A percentile compares a stretch with the other conserved stretches of the same genome.
These are phyloP conservation scores for Hyphopichia burtonii DNA, from an alignment of 1,139 yeast genomes.

Conservation along the genomic window DNA sequence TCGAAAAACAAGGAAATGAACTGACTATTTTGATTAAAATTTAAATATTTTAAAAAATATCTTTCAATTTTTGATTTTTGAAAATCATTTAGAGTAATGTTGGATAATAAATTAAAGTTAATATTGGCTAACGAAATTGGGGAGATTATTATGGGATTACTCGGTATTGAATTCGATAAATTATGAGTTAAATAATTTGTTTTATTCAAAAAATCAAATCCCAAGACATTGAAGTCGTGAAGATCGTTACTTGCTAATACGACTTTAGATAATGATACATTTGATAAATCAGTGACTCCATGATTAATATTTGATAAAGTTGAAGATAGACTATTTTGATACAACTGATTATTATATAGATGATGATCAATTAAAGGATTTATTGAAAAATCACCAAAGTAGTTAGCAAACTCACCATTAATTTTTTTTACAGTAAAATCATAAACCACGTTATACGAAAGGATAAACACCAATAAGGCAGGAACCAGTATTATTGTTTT, in stretches of 20 bases:
- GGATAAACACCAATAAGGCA: conserved; percentile 43
- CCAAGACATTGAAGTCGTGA: background rate
- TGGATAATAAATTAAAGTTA: conserved; percentile 4
- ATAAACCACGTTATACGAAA: conserved; percentile 41
- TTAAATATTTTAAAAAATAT: conserved; percentile 23
- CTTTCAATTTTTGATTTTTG: conserved; percentile 10
- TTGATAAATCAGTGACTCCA: background rate
- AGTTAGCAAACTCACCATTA: conserved; percentile 9
- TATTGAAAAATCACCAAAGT: conserved; percentile 3
- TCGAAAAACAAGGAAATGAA: conserved; percentile 33
- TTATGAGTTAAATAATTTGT: background rate
- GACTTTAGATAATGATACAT: conserved; percentile 1
- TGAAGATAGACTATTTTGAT: background rate
- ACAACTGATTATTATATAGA: background rate
- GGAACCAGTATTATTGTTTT: conserved; percentile 50
- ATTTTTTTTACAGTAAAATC: conserved; percentile 19
- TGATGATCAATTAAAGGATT: conserved; percentile 1
- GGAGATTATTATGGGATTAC: conserved; percentile 14
- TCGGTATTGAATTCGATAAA: background rate
- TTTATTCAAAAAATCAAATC: background rate
- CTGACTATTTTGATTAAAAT: conserved; percentile 21
- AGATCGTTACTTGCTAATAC: background rate
- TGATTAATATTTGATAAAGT: background rate
- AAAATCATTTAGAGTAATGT: background rate
- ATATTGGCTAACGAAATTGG: conserved; percentile 21